phyloP scores from a whole-genome alignment of 306 rosid species.

The Acacia acuminata region DNA sequence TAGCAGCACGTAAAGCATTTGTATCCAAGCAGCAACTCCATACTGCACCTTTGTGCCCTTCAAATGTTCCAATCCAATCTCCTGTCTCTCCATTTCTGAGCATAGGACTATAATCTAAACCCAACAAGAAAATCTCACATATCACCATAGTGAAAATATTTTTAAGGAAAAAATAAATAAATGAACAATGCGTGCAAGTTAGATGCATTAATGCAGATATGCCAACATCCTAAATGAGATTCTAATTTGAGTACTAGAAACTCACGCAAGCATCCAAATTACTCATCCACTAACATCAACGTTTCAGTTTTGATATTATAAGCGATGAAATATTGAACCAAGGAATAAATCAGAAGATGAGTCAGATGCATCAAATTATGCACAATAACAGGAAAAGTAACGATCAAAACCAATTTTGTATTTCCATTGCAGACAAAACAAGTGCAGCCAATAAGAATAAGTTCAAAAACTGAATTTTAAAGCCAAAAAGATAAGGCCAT shows the following conservation, averaged over 20 bases:
- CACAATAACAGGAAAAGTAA: not conserved
- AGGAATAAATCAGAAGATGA: not conserved
- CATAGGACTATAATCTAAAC: constrained; percentile 94
- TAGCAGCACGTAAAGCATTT: constrained; percentile 92
- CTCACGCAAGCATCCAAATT: constrained; percentile 5
- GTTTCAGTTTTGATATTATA: not conserved
- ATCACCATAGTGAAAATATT: not conserved
- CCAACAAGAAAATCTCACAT: constrained; percentile 5
- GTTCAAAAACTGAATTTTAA: not conserved
- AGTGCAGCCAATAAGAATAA: not conserved
- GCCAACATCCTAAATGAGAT: not conserved
- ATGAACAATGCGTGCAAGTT: not conserved
- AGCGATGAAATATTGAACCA: not conserved
- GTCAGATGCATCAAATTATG: constrained; percentile 11
- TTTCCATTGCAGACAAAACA: not conserved
- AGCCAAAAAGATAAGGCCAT: not conserved
- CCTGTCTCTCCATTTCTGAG: constrained; percentile 98
- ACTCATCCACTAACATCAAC: constrained; percentile 9
- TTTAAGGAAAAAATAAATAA: not conserved
- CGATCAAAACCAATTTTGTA: not conserved
- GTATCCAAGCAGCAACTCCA: constrained; percentile 99
- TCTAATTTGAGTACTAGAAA: not conserved
- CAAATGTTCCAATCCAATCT: constrained; percentile 99
- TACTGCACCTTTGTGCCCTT: constrained; percentile 99
- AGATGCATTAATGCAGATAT: not conserved